phyloP scores from a whole-genome alignment of 345 rosid genomes.

The Angophora floribunda region DNA sequence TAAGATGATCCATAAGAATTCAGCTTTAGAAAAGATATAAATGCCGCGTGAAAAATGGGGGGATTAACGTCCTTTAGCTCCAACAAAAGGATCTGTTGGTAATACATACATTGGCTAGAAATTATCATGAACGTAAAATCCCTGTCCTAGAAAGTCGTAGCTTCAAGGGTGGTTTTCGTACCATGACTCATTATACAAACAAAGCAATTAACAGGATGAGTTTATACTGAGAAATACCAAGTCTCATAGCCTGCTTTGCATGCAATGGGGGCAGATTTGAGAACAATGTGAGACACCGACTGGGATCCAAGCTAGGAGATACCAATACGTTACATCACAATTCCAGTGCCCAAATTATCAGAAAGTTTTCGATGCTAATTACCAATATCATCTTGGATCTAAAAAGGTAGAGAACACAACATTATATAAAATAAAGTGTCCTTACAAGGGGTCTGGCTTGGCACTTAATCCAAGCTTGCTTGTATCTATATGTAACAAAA shows the following conservation, averaged over 20 bases:
- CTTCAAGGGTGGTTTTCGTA: neutral
- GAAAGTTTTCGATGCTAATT: neutral
- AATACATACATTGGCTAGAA: neutral
- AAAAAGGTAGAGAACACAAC: neutral
- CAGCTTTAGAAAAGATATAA: neutral
- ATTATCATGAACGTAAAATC: neutral
- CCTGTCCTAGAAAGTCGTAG: neutral
- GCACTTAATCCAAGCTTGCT: neutral
- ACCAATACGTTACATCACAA: neutral
- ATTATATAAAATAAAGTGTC: neutral
- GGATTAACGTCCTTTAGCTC: neutral
- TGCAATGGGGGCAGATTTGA: neutral
- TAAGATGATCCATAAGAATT: neutral
- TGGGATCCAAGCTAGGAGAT: neutral
- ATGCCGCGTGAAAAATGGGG: neutral
- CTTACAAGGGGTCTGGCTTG: neutral
- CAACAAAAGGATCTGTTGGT: neutral
- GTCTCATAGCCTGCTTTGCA: neutral
- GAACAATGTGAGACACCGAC: neutral
- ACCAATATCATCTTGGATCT: conserved; percentile 3
- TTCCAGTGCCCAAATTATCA: neutral
- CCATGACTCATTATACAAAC: neutral
- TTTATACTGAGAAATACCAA: neutral
- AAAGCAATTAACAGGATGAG: neutral
- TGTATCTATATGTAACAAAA: neutral